Base-by-base conservation (phyloP, 2,329 filamentous ascomycete genomes). In the Hypoxylon sp. region DNA sequence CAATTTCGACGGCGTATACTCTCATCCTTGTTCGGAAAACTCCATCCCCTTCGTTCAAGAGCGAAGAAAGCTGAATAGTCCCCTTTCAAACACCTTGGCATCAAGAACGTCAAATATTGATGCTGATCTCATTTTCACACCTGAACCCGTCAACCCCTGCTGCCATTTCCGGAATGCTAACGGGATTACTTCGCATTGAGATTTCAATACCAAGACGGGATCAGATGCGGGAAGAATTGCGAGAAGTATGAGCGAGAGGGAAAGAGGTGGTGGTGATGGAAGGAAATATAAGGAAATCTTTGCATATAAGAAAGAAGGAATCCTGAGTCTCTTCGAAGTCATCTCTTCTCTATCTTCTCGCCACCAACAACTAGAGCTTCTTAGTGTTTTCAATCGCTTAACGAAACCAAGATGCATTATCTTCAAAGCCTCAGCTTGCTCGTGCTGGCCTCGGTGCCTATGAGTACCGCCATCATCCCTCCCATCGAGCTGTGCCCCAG, bases 401-500 rank as follows among this genome's bases (percentile, higher is more conserved):
- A 19, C 24, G 4, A 20, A 37, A 47, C 28, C 20, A 65, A 62
- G 62, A 62, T 61, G 58, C 20, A n/a, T 39, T 37, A 24, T 28
- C 19, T 58, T 15, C 49, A 52, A 37, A 22, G n/a, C 10, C 55
- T 62, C 53, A 15, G 37, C 50, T n/a, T 37, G 7, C 34, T 61
- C 43, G 11, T 58, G 1, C 54, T 65, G n/a, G 58, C 58, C 10
- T 62, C 58, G 15, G 32, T 57, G 39, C 57, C 52, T 22, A 17
- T 51, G 34, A 37, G 43, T 30, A 51, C 49, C 1, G 62, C 57
- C 32, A 30, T 41, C 28, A 41, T 65, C 17, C 51, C 56, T 8
- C 48, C 63, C 10, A 11, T 44, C 8, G 52, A 59, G 6, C 30
- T 57, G 37, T 68, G 59, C 17, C 59, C 56, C 11, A 69, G 53